Conservation (phyloP, 169 alveolate species). For the Amoebophrya sp. region DNA sequence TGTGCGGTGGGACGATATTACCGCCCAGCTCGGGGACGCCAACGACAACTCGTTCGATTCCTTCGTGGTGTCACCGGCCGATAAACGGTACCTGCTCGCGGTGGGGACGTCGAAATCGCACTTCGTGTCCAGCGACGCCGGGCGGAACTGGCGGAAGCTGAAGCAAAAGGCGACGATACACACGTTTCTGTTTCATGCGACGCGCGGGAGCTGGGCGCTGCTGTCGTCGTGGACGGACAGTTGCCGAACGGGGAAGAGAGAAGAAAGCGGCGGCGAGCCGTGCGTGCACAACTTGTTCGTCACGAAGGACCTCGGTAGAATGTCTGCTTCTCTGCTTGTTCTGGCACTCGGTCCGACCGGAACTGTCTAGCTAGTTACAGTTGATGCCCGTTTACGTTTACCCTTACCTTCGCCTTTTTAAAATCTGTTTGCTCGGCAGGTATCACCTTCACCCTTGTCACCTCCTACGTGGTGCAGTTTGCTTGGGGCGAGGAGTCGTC, state of each 20-base stretch:
- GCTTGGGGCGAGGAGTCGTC: conserved; percentile 64
- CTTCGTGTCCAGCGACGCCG: conserved; percentile 43
- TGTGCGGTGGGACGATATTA: conserved; percentile 42
- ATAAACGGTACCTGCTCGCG: conserved; percentile 21
- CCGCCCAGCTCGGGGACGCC: conserved; percentile 1
- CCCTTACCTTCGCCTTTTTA: too few species aligned
- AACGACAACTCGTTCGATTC: conserved; percentile 8
- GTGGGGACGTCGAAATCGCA: conserved; percentile 38
- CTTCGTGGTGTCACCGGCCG: conserved; percentile 4
- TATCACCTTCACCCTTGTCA: conserved; percentile 42
- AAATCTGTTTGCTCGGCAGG: too few species aligned
- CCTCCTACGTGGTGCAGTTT: conserved; percentile 68
- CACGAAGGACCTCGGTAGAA: conserved; percentile 64
- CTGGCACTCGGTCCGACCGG: too few species aligned
- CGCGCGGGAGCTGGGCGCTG: conserved; percentile 29
- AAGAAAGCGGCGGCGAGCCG: neutral
- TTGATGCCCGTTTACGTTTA: too few species aligned
- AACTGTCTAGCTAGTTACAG: too few species aligned
- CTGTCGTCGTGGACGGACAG: conserved; percentile 43
- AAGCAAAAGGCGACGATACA: conserved; percentile 36
- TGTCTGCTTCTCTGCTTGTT: too few species aligned
- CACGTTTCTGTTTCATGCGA: conserved; percentile 42
- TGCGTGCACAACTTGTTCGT: conserved; percentile 49
- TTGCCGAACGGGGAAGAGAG: conserved; percentile 29
- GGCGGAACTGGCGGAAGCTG: conserved; percentile 32